Conservation (phyloP, 345 rosid species). For the Jatropha curcas region DNA sequence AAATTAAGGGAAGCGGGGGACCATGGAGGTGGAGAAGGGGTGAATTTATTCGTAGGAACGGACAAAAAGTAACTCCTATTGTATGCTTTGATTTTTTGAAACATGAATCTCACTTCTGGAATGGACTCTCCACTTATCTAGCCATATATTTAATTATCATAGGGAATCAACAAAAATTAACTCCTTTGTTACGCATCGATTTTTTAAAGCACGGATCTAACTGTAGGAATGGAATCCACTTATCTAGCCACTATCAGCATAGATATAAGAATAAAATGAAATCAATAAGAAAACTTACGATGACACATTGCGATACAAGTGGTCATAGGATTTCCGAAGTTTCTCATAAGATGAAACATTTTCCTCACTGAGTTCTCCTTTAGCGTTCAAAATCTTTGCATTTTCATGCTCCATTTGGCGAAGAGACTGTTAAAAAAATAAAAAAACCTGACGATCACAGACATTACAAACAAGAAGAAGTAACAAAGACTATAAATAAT, state of each 20-base stretch:
- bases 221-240: neutral
- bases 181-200: too few relatives aligned
- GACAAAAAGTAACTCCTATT: too few relatives aligned
- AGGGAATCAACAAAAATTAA: too few relatives aligned
- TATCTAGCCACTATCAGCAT: neutral
- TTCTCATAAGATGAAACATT: slow-evolving; percentile 85
- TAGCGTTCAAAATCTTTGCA: slow-evolving; percentile 84
- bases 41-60: too few relatives aligned
- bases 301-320: slow-evolving; percentile 80
- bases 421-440: slow-evolving; percentile 55
- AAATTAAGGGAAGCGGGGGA: neutral
- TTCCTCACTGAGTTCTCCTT: slow-evolving; percentile 98
- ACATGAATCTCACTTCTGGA: neutral
- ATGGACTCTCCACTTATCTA: neutral
- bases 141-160: too few relatives aligned
- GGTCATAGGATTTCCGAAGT: slow-evolving; percentile 92
- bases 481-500: neutral
- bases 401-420: slow-evolving; percentile 98
- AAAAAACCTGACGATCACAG: slow-evolving; percentile 15
- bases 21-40: neutral
- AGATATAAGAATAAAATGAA: neutral
- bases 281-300: slow-evolving; percentile 60
- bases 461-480: slow-evolving; percentile 4
- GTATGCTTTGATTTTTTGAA: neutral
- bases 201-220: neutral